These are phyloP conservation scores for Opeltia flavorubescens DNA, from an alignment of 495 filamentous ascomycete genomes.

Conservation along the genomic window DNA sequence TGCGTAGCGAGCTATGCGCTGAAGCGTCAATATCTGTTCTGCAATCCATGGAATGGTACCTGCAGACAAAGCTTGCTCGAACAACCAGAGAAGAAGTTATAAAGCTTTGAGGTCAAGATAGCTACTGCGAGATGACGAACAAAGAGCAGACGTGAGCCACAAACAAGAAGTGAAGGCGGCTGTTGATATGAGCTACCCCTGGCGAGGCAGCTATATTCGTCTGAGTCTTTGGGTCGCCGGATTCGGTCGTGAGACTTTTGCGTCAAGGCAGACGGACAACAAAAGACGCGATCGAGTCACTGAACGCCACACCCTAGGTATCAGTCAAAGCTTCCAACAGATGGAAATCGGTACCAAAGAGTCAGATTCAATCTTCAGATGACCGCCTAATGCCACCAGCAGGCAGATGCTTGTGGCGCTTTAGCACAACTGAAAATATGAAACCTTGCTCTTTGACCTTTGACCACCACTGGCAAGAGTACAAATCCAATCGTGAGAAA, in stretches of 20 bases:
- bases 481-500: constrained; percentile 17
- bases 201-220: neutral
- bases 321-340: neutral
- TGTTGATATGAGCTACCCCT: neutral
- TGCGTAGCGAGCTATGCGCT: constrained; percentile 10
- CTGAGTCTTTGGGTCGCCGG: neutral
- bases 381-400: constrained; percentile 1
- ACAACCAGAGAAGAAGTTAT: neutral
- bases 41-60: constrained; percentile 12
- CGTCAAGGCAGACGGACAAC: neutral
- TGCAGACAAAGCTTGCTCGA: constrained; percentile 1
- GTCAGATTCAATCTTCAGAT: neutral
- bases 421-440: constrained; percentile 1
- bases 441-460: neutral
- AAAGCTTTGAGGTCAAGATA: too few species aligned
- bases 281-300: constrained; percentile 1
- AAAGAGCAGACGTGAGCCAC: neutral
- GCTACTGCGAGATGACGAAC: neutral
- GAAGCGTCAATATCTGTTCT: constrained; percentile 8
- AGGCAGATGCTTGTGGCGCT: constrained; percentile 7
- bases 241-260: neutral
- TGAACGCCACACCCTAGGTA: neutral
- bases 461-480: constrained; percentile 7
- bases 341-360: neutral
- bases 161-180: neutral